A percentile compares a stretch with the other conserved stretches of the same genome.
Conservation (phyloP, 78 protist genomes). For the Pigoraptor vietnamica region DNA sequence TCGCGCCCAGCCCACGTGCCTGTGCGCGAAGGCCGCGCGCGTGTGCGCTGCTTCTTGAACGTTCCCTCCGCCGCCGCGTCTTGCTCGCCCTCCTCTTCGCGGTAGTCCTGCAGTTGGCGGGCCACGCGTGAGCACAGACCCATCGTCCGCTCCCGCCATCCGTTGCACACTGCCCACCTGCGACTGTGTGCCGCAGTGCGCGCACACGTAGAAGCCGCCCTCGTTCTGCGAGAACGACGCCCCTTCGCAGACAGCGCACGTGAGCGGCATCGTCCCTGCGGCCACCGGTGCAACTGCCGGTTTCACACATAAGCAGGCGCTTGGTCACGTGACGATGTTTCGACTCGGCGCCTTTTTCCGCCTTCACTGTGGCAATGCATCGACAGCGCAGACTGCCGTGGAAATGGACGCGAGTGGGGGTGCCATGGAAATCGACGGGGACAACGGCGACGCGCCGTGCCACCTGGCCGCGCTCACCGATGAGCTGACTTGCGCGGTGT, state of each 20-base stretch:
- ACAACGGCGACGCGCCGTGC: neutral
- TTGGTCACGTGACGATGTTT: too few species aligned
- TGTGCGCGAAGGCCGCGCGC: neutral
- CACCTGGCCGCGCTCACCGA: neutral
- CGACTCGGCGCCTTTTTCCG: too few species aligned
- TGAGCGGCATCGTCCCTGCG: neutral
- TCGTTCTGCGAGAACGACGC: neutral
- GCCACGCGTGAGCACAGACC: too few species aligned
- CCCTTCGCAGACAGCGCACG: neutral
- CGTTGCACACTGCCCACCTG: neutral
- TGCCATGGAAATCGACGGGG: neutral
- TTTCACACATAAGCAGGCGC: too few species aligned
- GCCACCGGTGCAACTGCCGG: too few species aligned
- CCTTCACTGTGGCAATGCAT: too few species aligned
- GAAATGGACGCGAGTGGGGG: neutral
- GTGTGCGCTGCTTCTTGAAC: neutral
- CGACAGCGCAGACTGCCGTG: too few species aligned
- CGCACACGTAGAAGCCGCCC: conserved; percentile 1
- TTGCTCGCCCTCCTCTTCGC: neutral
- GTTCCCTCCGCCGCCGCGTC: neutral
- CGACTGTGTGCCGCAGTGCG: neutral
- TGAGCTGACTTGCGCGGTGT: neutral
- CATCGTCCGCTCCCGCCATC: too few species aligned
- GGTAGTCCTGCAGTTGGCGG: neutral
- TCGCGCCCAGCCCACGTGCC: neutral